These are phyloP conservation scores for Arxiozyma bovina DNA, from an alignment of 1,139 yeast genomes.

Conservation along the genomic window DNA sequence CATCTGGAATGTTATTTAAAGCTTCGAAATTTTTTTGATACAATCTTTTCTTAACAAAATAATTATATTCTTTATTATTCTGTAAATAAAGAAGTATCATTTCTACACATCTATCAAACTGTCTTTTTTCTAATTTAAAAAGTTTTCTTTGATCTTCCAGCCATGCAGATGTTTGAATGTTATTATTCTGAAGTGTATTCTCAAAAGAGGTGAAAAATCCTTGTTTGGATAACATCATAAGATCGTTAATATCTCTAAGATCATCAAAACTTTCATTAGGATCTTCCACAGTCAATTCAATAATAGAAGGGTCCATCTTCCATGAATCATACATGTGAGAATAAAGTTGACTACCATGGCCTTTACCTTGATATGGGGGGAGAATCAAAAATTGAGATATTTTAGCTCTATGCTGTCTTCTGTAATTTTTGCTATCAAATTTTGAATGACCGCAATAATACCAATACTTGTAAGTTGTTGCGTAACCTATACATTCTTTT, in stretches of 20 bases:
- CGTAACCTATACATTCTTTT: constrained; percentile 56
- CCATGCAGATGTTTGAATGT: constrained; percentile 32
- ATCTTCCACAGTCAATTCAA: constrained; percentile 85
- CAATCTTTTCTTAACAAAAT: constrained; percentile 38
- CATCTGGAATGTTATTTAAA: constrained; percentile 52
- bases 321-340: constrained; percentile 46
- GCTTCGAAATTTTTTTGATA: constrained; percentile 76
- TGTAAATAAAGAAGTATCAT: constrained; percentile 50
- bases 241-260: constrained; percentile 74
- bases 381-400: constrained; percentile 81
- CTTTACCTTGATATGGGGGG: constrained; percentile 69
- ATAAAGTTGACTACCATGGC: constrained; percentile 65
- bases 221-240: constrained; percentile 40
- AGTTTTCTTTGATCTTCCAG: constrained; percentile 29
- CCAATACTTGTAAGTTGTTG: constrained; percentile 82
- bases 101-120: constrained; percentile 68
- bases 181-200: constrained; percentile 15
- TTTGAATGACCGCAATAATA: constrained; percentile 44
- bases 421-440: constrained; percentile 41
- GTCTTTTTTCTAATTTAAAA: constrained; percentile 67
- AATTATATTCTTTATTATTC: background rate
- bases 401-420: constrained; percentile 49
- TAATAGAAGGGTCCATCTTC: constrained; percentile 44
- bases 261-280: constrained; percentile 93
- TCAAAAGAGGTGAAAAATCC: constrained; percentile 27